Percentiles rank a stretch among this genome's conserved stretches.
These are phyloP conservation scores for Xerocomellus chrysenteron DNA, from an alignment of 768 basidiomycete species.

Conservation along the genomic window DNA sequence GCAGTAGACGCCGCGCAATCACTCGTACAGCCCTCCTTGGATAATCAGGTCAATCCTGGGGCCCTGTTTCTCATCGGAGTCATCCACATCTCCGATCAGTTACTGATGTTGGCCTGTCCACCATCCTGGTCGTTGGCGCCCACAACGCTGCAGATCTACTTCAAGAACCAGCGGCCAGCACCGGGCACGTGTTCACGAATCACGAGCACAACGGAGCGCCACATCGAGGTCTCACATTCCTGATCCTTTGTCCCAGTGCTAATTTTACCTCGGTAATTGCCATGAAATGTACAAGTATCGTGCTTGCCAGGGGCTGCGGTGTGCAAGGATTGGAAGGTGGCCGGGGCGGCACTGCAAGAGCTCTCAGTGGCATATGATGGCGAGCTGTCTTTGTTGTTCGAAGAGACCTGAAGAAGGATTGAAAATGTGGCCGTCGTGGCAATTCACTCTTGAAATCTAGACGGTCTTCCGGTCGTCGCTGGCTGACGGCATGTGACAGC, in stretches of 20 bases:
- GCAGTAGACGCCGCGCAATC: constrained; percentile 73
- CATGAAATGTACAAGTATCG: constrained; percentile 80
- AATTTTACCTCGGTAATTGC: constrained; percentile 61
- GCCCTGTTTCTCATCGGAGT: constrained; percentile 37
- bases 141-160: constrained; percentile 73
- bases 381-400: constrained; percentile 73
- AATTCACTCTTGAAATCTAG: not conserved
- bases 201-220: constrained; percentile 94
- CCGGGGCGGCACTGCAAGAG: constrained; percentile 45
- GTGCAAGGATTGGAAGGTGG: constrained; percentile 57
- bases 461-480: too few species aligned
- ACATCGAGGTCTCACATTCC: constrained; percentile 75
- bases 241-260: constrained; percentile 8
- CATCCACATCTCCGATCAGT: constrained; percentile 42
- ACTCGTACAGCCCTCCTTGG: constrained; percentile 94
- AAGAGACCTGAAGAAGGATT: constrained; percentile 85
- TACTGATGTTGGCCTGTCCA: constrained; percentile 44
- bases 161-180: constrained; percentile 88
- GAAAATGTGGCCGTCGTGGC: constrained; percentile 3
- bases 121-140: constrained; percentile 21
- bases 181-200: constrained; percentile 55
- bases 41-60: constrained; percentile 69
- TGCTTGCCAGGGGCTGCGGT: constrained; percentile 67
- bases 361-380: constrained; percentile 58
- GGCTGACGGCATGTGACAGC: too few species aligned